Evolutionary conservation across 495 filamentous ascomycete genomes (phyloP), one percentile per base, ranked within the genome.

Genomic region (Neurospora sp.): DNA sequence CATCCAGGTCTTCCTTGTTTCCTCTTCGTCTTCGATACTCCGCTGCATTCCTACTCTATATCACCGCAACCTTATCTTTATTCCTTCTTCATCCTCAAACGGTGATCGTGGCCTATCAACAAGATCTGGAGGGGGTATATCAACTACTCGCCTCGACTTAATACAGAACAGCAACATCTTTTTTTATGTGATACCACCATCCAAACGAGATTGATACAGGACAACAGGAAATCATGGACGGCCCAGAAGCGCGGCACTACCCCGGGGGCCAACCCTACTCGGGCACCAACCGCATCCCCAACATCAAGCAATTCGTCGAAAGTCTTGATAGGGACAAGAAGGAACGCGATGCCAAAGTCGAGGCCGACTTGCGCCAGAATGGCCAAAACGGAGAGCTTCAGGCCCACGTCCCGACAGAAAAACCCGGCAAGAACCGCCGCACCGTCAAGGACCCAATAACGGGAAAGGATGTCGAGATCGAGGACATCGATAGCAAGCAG

Each of bases 381-480:
- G 27, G 8, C 59, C 37, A 31, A 0, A 71, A 75, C 16, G 81
- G 73, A 42, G 80, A 85, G 39, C 80, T 81, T 11, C 79, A 77
- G 31, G 82, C 83, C 53, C 83, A 88, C 27, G 65, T 81, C 31
- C 78, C 81, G 14, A 77, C 85, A 71, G 80, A 84, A n/a, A 82
- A 81, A 46, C 76, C 80, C 16, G 81, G 73, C 42, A 81, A 83
- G 74, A 83, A 81, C 65, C 85, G 86, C 65, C 91, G 92, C 75
- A 90, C 82, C 5, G 94, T 97, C 46, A 92, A 91, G 9, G 95
- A 98, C 82, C 95, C 95, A 0, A 91, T 90, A 0, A 98, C 95
- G 1, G 94, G 94, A 8, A 90, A 88, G 44, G 84, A 97, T 53
- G 93, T 97, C 37, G 89, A 91, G 69, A 97, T 98, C 70, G 93